These are phyloP conservation scores for Penicillium sp. DNA, from an alignment of 2,329 filamentous ascomycete genomes.

Conservation along the genomic window DNA sequence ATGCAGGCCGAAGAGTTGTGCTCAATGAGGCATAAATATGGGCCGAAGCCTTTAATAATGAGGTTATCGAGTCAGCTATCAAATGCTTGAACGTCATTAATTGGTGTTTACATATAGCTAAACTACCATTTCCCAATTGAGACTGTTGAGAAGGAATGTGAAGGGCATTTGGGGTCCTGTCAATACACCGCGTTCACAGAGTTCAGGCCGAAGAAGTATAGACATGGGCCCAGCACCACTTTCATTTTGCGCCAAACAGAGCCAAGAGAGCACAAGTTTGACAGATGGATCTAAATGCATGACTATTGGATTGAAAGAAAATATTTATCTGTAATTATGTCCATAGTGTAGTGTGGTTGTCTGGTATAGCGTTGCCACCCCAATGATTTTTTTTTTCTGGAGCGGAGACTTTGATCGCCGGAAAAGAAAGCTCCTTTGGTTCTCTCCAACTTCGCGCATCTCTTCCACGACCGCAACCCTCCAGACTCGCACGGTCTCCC, in stretches of 20 bases:
- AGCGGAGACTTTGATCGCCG: conserved; percentile 30
- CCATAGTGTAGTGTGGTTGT: neutral
- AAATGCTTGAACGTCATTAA: neutral
- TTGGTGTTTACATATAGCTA: neutral
- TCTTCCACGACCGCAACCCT: conserved; percentile 16
- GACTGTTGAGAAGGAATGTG: neutral
- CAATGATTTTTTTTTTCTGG: conserved; percentile 28
- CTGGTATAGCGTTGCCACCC: conserved; percentile 26
- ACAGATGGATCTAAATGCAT: neutral
- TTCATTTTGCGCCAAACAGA: neutral
- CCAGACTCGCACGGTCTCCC: conserved; percentile 14
- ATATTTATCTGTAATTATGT: neutral
- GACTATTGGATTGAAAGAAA: neutral
- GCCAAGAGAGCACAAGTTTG: neutral
- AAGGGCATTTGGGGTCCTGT: neutral
- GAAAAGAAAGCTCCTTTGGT: conserved; percentile 31
- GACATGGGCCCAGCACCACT: neutral
- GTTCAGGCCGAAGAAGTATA: neutral
- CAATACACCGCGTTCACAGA: neutral
- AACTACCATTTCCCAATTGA: neutral
- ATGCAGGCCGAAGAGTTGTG: neutral
- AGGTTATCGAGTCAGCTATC: neutral
- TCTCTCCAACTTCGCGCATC: conserved; percentile 26
- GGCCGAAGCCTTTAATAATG: neutral
- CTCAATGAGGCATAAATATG: neutral